phyloP scores from a whole-genome alignment of 768 basidiomycete species.

The Filobasidium floriforme region DNA sequence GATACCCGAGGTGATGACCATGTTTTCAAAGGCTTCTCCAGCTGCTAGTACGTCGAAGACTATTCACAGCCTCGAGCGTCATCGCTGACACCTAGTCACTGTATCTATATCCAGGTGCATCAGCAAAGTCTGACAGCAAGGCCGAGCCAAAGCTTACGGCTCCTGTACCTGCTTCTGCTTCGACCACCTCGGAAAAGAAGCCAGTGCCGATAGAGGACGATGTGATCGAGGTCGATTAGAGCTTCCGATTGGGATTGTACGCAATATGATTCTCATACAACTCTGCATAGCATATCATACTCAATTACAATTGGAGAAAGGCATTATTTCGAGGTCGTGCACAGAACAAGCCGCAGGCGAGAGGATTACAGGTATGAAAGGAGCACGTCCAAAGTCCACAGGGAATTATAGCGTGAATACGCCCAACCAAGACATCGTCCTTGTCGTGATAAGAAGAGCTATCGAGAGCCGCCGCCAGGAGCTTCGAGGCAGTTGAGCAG shows the following conservation, averaged over 20 bases:
- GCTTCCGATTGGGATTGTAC: not conserved
- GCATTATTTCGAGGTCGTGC: too few species aligned
- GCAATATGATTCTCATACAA: not conserved
- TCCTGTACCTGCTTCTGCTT: constrained; percentile 2
- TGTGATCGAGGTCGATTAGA: constrained; percentile 7
- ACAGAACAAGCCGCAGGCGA: too few species aligned
- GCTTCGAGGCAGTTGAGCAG: constrained; percentile 19
- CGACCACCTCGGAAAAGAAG: not conserved
- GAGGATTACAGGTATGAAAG: too few species aligned
- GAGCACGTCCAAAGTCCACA: too few species aligned
- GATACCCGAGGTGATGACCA: not conserved
- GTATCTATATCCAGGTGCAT: not conserved
- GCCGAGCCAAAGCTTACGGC: not conserved
- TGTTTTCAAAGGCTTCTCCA: not conserved
- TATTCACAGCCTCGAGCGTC: not conserved
- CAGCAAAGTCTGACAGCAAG: not conserved
- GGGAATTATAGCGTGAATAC: too few species aligned
- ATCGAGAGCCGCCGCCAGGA: not conserved
- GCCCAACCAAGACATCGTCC: too few species aligned
- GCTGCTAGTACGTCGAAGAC: not conserved
- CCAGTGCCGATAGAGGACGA: constrained; percentile 5
- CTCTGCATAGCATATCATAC: not conserved
- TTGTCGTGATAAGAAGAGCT: not conserved
- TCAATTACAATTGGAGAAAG: too few species aligned
- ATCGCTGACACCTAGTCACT: not conserved